Percentiles rank a stretch among this genome's conserved stretches.
phyloP scores from a whole-genome alignment of 495 filamentous ascomycete genomes.

The Rusavskia elegans region DNA sequence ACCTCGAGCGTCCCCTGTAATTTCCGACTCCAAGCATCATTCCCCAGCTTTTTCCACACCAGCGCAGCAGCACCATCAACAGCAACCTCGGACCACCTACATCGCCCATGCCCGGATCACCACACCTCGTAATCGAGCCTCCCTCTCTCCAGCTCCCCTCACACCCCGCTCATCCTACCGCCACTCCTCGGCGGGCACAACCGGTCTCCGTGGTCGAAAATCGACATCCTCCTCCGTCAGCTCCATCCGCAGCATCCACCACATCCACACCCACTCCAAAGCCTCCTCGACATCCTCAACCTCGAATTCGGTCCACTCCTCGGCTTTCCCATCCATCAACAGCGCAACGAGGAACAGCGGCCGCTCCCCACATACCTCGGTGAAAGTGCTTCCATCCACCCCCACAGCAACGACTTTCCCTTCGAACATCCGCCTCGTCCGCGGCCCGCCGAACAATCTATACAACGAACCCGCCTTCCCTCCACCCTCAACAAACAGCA shows the following conservation, averaged over 20 bases:
- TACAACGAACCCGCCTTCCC: constrained; percentile 34
- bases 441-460: constrained; percentile 28
- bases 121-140: constrained; percentile 43
- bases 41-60: background rate
- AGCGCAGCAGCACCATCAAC: constrained; percentile 1
- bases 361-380: constrained; percentile 69
- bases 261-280: constrained; percentile 75
- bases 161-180: constrained; percentile 77
- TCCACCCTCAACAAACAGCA: constrained; percentile 25
- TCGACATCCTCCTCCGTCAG: constrained; percentile 94
- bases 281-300: constrained; percentile 86
- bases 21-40: background rate
- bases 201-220: constrained; percentile 67
- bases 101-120: constrained; percentile 32
- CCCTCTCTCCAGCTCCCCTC: constrained; percentile 74
- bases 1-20: constrained; percentile 1
- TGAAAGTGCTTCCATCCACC: constrained; percentile 89
- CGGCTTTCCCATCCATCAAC: constrained; percentile 35
- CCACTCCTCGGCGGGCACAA: constrained; percentile 40
- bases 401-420: constrained; percentile 69
- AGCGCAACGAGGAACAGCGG: constrained; percentile 25
- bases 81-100: constrained; percentile 14
- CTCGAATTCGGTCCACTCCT: constrained; percentile 47
- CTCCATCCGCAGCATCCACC: constrained; percentile 81
- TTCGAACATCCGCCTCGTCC: constrained; percentile 70